Evolutionary conservation across 2,329 filamentous ascomycete genomes (phyloP).

Genomic region (Cercospora brassicicola): DNA sequence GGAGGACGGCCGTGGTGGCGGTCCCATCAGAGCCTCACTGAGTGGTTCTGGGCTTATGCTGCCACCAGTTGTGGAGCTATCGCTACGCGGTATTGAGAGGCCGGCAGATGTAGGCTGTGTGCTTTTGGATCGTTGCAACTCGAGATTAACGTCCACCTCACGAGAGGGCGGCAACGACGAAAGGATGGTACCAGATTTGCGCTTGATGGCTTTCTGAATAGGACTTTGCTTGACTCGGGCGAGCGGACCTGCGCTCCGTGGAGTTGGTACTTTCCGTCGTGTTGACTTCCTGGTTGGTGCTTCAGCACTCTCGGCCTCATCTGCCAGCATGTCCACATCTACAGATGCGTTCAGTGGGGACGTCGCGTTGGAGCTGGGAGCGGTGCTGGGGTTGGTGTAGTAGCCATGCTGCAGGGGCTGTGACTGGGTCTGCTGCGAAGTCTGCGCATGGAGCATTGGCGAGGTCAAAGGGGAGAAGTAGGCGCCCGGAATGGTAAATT

Average conservation of each 20-base stretch:
- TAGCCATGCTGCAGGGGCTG: slow-evolving; percentile 42
- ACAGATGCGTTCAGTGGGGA: slow-evolving; percentile 46
- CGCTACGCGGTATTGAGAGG: slow-evolving; percentile 30
- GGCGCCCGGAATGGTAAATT: slow-evolving; percentile 65
- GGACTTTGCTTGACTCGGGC: slow-evolving; percentile 67
- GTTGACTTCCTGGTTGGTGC: slow-evolving; percentile 47
- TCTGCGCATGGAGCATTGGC: slow-evolving; percentile 74
- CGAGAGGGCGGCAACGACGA: slow-evolving; percentile 49
- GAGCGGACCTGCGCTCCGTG: slow-evolving; percentile 46
- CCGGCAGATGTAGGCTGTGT: slow-evolving; percentile 32
- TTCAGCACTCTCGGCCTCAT: slow-evolving; percentile 32
- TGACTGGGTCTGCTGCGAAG: slow-evolving; percentile 46
- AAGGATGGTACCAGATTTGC: slow-evolving; percentile 48
- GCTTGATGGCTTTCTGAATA: slow-evolving; percentile 65
- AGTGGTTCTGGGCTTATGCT: slow-evolving; percentile 54
- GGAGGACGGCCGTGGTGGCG: slow-evolving; percentile 60
- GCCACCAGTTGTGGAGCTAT: slow-evolving; percentile 49
- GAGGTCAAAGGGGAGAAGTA: slow-evolving; percentile 85
- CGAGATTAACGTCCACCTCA: slow-evolving; percentile 46
- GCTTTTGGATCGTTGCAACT: slow-evolving; percentile 37
- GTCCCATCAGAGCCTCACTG: slow-evolving; percentile 51
- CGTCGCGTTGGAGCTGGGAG: slow-evolving; percentile 52
- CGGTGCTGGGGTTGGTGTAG: slow-evolving; percentile 55
- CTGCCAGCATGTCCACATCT: slow-evolving; percentile 48
- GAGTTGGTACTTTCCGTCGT: slow-evolving; percentile 54